Conservation (phyloP, 306 rosid genomes). For the Rosa chinensis region DNA sequence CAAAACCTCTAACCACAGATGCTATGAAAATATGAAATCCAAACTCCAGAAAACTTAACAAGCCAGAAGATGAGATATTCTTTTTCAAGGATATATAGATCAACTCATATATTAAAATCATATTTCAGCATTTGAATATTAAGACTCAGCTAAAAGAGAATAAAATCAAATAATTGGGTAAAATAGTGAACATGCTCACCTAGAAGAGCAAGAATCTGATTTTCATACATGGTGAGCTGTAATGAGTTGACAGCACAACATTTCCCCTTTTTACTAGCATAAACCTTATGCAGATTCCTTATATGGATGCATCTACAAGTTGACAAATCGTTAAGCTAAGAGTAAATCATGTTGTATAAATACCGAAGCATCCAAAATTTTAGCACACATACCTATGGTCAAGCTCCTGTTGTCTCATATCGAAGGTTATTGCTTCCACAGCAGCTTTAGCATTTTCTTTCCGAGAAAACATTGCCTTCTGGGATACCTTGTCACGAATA, state of each 20-base stretch:
- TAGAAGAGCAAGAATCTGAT: constrained; percentile 96
- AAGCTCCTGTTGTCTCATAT: constrained; percentile 94
- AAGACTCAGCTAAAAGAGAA: neutral
- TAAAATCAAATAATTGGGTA: neutral
- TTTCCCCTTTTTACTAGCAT: constrained; percentile 75
- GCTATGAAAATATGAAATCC: neutral
- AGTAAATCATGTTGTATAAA: constrained; percentile 20
- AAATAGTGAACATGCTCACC: constrained; percentile 46
- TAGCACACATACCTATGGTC: constrained; percentile 68
- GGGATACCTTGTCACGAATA: constrained; percentile 28
- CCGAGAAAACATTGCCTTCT: constrained; percentile 32
- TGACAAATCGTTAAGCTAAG: constrained; percentile 7
- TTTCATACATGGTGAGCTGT: constrained; percentile 79
- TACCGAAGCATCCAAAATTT: constrained; percentile 21
- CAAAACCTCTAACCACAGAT: neutral
- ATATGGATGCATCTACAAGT: constrained; percentile 86
- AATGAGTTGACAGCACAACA: constrained; percentile 86
- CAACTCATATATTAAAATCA: neutral
- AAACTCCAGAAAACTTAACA: neutral
- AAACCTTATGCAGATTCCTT: constrained; percentile 85
- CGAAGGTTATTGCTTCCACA: constrained; percentile 73
- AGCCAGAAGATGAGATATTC: neutral
- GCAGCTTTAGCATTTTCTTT: constrained; percentile 41
- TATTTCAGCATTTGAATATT: neutral
- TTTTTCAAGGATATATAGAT: neutral